These are phyloP conservation scores for Sordariomycetes sp. DNA, from an alignment of 2,329 filamentous ascomycete genomes.

Conservation along the genomic window DNA sequence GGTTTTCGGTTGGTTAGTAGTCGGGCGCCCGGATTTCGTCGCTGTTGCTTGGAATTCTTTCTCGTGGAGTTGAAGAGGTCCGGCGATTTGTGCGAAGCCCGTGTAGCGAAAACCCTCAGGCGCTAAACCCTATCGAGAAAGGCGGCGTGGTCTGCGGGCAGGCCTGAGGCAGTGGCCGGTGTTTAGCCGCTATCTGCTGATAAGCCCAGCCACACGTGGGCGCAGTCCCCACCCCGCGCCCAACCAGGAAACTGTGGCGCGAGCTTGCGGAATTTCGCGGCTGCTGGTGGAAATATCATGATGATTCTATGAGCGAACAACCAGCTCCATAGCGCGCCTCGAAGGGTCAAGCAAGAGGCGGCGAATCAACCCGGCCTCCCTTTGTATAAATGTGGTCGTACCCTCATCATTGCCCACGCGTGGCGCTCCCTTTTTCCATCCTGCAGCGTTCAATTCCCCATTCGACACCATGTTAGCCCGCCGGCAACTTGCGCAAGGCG, in stretches of 20 bases:
- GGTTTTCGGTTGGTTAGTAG: slow-evolving; percentile 4
- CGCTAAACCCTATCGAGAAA: slow-evolving; percentile 20
- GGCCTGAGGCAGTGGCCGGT: not conserved
- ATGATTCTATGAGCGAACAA: slow-evolving; percentile 2
- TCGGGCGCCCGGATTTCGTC: not conserved
- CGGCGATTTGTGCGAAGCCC: slow-evolving; percentile 24
- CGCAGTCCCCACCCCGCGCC: not conserved
- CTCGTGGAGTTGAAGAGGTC: slow-evolving; percentile 2
- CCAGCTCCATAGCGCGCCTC: not conserved
- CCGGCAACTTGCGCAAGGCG: slow-evolving; percentile 24
- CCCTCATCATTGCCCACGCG: not conserved
- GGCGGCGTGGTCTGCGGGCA: not conserved
- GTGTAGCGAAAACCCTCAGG: slow-evolving; percentile 25
- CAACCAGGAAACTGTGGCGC: not conserved
- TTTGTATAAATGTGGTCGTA: not conserved
- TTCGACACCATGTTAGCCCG: slow-evolving; percentile 27
- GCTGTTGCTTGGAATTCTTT: slow-evolving; percentile 3
- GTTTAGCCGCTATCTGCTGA: not conserved
- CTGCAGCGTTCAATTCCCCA: not conserved
- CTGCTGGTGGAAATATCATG: not conserved
- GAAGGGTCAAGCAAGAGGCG: not conserved
- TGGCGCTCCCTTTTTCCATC: not conserved
- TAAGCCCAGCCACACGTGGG: not conserved
- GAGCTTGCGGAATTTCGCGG: not conserved
- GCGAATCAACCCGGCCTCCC: not conserved